Base-by-base conservation (phyloP, 495 filamentous ascomycete genomes). In the Daldinia loculata region DNA sequence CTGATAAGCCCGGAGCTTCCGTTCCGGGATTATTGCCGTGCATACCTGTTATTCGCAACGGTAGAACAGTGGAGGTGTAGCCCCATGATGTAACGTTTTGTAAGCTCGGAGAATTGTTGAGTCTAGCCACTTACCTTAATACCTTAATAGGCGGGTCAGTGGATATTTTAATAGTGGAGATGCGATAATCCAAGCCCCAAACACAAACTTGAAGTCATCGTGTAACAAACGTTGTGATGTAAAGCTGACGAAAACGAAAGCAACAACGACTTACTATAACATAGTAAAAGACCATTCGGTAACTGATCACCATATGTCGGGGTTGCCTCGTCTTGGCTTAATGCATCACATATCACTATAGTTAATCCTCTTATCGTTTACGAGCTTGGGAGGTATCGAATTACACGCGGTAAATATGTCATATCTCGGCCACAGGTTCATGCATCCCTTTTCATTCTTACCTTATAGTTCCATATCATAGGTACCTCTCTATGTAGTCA, bases 81-180 rank as follows among this genome's bases (percentile, higher is more conserved):
- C 19, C 43, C 43, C 50, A 65, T 57, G 52, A 50, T 55, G 12
- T 65, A 36, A 65, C 5, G 6, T 36, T 32, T 34, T 17, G 3
- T 38, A 57, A 19, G 30, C 17, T 38, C 53, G 32, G 53, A 57
- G 24, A 39, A n/a, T 61, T 32, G 26, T 53, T 53, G 43, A 24
- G 19, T 48, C 43, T 48, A 30, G 27, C 22, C 12, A 7, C 30
- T 24, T 38, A 24, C 15, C 8, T 17, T 11, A 19, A 9, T 26
- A 38, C 30, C 17, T 24, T 57, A 38, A 24, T 38, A 34, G 32
- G 55, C 34, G 55, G 55, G 55, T 19, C 53, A 6, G 30, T 36
- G 53, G 30, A 36, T 19, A 39, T 38, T 24, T 2, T 4, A 39
- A 36, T 15, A 14, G 32, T 17, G 34, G 30, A 12, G 32, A 7